Percentiles rank a stretch among this genome's conserved stretches.
phyloP scores from a whole-genome alignment of 2,329 filamentous ascomycete genomes.

The Ophiocordyceps unilateralis region DNA sequence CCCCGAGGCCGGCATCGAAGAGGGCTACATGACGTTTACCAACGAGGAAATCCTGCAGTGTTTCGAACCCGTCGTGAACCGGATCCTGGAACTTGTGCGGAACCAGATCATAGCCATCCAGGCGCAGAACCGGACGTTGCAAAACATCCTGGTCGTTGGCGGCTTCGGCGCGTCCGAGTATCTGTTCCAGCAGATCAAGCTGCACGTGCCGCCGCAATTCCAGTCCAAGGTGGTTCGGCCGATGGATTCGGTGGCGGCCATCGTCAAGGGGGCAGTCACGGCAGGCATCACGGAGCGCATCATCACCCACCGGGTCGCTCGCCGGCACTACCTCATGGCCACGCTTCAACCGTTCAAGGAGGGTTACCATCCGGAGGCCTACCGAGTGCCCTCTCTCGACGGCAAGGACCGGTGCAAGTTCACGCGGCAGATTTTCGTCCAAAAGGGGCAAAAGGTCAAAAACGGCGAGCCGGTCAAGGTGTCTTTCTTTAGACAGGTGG shows the following conservation, averaged over 20 bases:
- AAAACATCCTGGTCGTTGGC: conserved; percentile 94
- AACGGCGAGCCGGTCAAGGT: conserved; percentile 98
- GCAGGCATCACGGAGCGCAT: conserved; percentile 95
- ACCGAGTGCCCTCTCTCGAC: conserved; percentile 89
- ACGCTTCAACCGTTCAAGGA: conserved; percentile 98
- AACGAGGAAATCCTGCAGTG: conserved; percentile 98
- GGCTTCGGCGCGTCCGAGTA: conserved; percentile 98
- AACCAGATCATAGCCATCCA: conserved; percentile 99
- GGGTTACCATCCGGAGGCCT: conserved; percentile 93
- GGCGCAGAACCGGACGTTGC: conserved; percentile 81
- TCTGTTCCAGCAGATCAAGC: conserved; percentile 97
- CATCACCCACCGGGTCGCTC: conserved; percentile 89
- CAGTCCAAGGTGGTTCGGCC: conserved; percentile 95
- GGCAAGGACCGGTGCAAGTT: conserved; percentile 98
- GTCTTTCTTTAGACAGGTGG: conserved; percentile 94
- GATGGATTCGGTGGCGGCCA: conserved; percentile 97
- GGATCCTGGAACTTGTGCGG: conserved; percentile 85
- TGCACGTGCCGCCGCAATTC: conserved; percentile 95
- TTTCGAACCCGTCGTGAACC: conserved; percentile 95
- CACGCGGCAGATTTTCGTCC: conserved; percentile 93
- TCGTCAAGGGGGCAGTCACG: conserved; percentile 95
- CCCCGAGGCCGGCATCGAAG: conserved; percentile 92
- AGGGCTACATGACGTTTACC: conserved; percentile 99
- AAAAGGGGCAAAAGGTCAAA: conserved; percentile 97
- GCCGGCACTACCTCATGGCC: conserved; percentile 97